Base-by-base conservation (phyloP, 805 yeast genomes). In the Pichia cephalocereana region DNA sequence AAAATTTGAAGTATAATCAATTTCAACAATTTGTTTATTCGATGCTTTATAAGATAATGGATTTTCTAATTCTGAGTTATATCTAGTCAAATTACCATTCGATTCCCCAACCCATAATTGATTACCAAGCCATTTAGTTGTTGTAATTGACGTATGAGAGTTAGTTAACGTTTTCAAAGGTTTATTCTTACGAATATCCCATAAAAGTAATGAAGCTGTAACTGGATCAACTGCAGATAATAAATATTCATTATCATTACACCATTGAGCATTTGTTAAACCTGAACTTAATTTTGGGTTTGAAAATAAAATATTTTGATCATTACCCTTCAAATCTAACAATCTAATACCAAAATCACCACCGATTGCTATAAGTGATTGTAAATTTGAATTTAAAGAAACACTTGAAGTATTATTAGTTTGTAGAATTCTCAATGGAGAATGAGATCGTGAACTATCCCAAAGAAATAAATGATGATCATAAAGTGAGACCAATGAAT, bases 331-430 rank as follows among this genome's bases (percentile, higher is more conserved):
- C 53, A 86, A 64, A 63, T 88, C 96, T 52, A 80, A 73, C 38
- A 88, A 64, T 0, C 93, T 81, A 10, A 87, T 74, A 2, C 96
- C 96, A 59, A 80, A 80, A 26, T 74, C 72, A 6, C 88, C 88
- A 50, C 85, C 80, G 2, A 83, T 65, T 0, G 88, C 83, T 46
- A 82, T 57, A 23, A 82, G 65, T 26, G 81, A 78, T 54, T 71
- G 72, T 41, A 75, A 62, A 43, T 65, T 56, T 6, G 72, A 60
- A 39, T 76, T 72, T 30, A 75, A 61, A 53, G 81, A 82, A 48
- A 83, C 75, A 41, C 70, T 66, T 12, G 65, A 56, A 3, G 82
- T 60, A 0, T 86, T 86, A 1, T 70, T 62, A 18, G 76, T 67
- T 41, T 70, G 71, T 36, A 77, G 70, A 46, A 79, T 77, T 43